These are phyloP conservation scores for Warburgia ugandensis DNA, from an alignment of 164 flowering plant genomes.

Conservation along the genomic window DNA sequence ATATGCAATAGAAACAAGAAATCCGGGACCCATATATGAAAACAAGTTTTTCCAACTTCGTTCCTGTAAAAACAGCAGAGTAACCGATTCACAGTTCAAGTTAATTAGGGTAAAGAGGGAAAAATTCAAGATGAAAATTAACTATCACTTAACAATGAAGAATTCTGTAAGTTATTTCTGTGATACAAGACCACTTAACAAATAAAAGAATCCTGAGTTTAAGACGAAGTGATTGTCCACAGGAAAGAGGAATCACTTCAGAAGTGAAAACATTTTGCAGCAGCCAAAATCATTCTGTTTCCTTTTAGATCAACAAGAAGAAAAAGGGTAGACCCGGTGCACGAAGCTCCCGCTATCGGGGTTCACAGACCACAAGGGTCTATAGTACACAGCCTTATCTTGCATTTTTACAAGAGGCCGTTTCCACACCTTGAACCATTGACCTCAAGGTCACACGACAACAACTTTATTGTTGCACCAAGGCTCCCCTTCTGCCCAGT, in stretches of 20 bases:
- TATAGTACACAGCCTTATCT: too few species aligned
- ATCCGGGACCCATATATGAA: slow-evolving; percentile 91
- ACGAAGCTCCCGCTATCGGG: neutral
- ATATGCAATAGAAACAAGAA: slow-evolving; percentile 93
- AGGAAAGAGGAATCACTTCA: neutral
- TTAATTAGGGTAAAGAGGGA: too few species aligned
- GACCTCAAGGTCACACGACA: too few species aligned
- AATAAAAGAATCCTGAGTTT: neutral
- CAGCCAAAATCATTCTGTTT: neutral
- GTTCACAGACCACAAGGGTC: too few species aligned
- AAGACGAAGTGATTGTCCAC: neutral
- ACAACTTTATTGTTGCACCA: too few species aligned
- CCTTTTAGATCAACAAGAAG: neutral
- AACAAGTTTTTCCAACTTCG: slow-evolving; percentile 86
- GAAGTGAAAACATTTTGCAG: neutral
- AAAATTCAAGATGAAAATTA: neutral
- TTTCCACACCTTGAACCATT: too few species aligned
- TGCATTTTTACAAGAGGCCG: too few species aligned
- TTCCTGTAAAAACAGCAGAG: slow-evolving; percentile 34
- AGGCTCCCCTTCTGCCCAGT: too few species aligned
- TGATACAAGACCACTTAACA: neutral
- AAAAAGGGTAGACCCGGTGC: neutral
- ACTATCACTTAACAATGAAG: neutral
- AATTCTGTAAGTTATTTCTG: neutral
- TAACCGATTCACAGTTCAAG: neutral